Conservation (phyloP, 208 protist species). For the Balamuthia mandrillaris region DNA sequence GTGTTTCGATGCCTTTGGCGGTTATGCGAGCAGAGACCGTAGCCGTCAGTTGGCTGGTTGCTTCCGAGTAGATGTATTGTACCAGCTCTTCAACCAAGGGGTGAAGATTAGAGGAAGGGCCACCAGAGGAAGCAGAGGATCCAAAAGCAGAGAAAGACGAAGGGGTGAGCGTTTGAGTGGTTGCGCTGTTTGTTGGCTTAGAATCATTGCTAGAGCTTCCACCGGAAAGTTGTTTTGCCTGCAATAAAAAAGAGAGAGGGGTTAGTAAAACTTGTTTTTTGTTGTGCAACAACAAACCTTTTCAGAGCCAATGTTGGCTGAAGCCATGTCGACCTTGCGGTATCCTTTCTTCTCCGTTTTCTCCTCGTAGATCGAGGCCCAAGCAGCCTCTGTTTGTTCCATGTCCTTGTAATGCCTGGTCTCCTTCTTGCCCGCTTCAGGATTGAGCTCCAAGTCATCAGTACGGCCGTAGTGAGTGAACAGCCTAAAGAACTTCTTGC, state of each 20-base stretch:
- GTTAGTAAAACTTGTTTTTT: too few species aligned
- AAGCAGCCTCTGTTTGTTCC: background rate
- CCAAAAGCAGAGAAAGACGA: background rate
- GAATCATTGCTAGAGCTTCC: too few species aligned
- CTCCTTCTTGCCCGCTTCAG: background rate
- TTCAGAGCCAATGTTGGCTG: background rate
- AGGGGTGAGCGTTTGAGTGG: background rate
- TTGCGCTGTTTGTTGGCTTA: too few species aligned
- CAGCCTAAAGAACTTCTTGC: background rate
- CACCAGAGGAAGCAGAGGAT: background rate
- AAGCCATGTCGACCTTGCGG: conserved; percentile 20
- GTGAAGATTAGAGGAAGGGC: background rate
- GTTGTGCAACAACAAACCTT: background rate
- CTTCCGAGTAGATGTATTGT: conserved; percentile 3
- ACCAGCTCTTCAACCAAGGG: background rate
- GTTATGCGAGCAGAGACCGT: background rate
- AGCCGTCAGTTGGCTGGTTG: background rate
- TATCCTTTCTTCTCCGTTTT: conserved; percentile 19
- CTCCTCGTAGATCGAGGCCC: conserved; percentile 3
- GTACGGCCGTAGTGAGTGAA: conserved; percentile 19
- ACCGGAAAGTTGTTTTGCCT: too few species aligned
- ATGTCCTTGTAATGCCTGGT: background rate
- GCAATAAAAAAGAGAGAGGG: too few species aligned
- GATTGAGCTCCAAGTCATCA: background rate
- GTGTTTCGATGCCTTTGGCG: conserved; percentile 19